These are phyloP conservation scores for Ogataea allantospora DNA, from an alignment of 805 yeast genomes.

Conservation along the genomic window DNA sequence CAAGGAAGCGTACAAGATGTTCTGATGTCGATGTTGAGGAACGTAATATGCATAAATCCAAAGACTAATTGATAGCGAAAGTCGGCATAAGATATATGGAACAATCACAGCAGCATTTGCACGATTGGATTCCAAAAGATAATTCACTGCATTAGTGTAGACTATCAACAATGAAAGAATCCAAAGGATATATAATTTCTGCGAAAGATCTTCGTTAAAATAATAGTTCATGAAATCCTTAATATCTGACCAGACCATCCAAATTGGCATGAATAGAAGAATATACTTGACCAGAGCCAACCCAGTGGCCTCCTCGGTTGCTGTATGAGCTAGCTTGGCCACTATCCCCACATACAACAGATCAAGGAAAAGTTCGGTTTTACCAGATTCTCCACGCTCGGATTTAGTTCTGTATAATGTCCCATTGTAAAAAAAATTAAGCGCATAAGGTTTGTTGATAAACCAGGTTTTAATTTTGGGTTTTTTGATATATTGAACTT, in stretches of 20 bases:
- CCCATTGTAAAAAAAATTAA: constrained; percentile 60
- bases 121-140: constrained; percentile 31
- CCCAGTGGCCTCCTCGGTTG: constrained; percentile 50
- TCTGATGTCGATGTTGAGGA: constrained; percentile 51
- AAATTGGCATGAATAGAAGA: constrained; percentile 55
- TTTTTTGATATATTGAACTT: constrained; percentile 44
- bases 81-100: constrained; percentile 47
- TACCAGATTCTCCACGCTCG: constrained; percentile 48
- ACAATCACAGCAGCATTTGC: constrained; percentile 46
- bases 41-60: constrained; percentile 44
- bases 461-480: constrained; percentile 35
- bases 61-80: constrained; percentile 36
- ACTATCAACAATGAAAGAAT: constrained; percentile 47
- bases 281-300: constrained; percentile 45
- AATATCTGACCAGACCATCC: constrained; percentile 64
- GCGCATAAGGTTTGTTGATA: constrained; percentile 55
- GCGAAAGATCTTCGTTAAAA: constrained; percentile 58
- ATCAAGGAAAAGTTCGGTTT: constrained; percentile 59
- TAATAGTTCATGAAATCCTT: constrained; percentile 64
- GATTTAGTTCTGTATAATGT: constrained; percentile 52
- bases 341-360: constrained; percentile 63
- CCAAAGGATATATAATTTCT: constrained; percentile 53
- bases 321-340: constrained; percentile 54
- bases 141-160: constrained; percentile 48
- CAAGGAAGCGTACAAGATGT: constrained; percentile 38